Conservation (phyloP, 2,329 filamentous ascomycete species). For the Phialophora verrucosa region DNA sequence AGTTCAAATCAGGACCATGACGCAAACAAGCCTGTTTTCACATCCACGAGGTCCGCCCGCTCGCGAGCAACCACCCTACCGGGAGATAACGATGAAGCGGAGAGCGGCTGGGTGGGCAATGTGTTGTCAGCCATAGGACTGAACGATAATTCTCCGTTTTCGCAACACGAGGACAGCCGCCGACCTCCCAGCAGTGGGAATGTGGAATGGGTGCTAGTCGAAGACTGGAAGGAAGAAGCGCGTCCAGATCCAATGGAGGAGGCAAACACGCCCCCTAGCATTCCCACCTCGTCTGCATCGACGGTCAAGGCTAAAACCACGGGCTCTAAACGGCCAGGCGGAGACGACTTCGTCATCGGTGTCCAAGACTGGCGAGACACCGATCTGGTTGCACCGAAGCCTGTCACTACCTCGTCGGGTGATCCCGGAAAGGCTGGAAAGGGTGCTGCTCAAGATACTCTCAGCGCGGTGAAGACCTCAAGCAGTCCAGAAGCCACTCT, state of each 20-base stretch:
- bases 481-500: slow-evolving; percentile 47
- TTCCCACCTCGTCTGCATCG: slow-evolving; percentile 33
- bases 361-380: slow-evolving; percentile 86
- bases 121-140: slow-evolving; percentile 54
- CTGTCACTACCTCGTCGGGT: slow-evolving; percentile 25
- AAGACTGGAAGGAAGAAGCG: slow-evolving; percentile 67
- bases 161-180: slow-evolving; percentile 58
- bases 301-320: slow-evolving; percentile 43
- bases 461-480: slow-evolving; percentile 28
- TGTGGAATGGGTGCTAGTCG: slow-evolving; percentile 73
- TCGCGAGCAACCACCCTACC: slow-evolving; percentile 33
- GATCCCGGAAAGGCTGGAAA: slow-evolving; percentile 27
- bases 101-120: slow-evolving; percentile 54
- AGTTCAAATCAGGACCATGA: slow-evolving; percentile 27
- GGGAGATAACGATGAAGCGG: slow-evolving; percentile 39
- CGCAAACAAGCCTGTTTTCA: slow-evolving; percentile 41
- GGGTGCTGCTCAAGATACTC: slow-evolving; percentile 37
- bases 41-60: slow-evolving; percentile 39
- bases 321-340: slow-evolving; percentile 27
- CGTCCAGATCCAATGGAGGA: slow-evolving; percentile 31
- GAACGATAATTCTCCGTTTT: slow-evolving; percentile 42
- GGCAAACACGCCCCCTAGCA: slow-evolving; percentile 37
- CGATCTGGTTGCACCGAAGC: slow-evolving; percentile 63
- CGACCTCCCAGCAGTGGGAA: slow-evolving; percentile 75
- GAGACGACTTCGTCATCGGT: slow-evolving; percentile 78